These are phyloP conservation scores for Chaetomium olivaceum DNA, from an alignment of 2,329 filamentous ascomycete genomes.

Conservation along the genomic window DNA sequence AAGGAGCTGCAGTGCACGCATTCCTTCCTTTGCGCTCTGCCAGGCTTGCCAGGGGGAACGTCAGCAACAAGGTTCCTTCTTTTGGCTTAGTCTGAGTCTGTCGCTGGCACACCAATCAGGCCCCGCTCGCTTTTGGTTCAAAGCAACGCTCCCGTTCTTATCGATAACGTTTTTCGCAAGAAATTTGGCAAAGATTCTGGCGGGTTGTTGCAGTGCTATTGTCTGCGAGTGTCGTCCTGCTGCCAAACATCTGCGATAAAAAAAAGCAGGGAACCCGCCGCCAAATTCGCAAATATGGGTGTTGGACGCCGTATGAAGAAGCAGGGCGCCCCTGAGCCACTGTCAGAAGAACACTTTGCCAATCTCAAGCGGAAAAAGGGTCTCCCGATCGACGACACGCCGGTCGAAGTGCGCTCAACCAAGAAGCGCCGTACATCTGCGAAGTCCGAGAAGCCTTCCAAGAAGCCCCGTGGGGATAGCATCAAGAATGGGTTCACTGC, in stretches of 20 bases:
- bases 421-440: slow-evolving; percentile 58
- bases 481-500: slow-evolving; percentile 37
- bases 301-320: slow-evolving; percentile 91
- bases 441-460: slow-evolving; percentile 37
- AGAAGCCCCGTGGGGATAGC: slow-evolving; percentile 22
- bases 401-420: slow-evolving; percentile 51
- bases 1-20: slow-evolving; percentile 10
- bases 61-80: slow-evolving; percentile 24
- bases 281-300: slow-evolving; percentile 65
- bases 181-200: slow-evolving; percentile 21
- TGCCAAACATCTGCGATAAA: slow-evolving; percentile 12
- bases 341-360: slow-evolving; percentile 77
- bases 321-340: slow-evolving; percentile 80
- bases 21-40: not conserved
- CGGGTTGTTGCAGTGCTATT: slow-evolving; percentile 10
- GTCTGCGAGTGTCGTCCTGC: not conserved
- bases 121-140: not conserved
- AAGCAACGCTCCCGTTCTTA: slow-evolving; percentile 20
- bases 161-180: slow-evolving; percentile 30
- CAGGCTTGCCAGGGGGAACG: slow-evolving; percentile 24
- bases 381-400: slow-evolving; percentile 60
- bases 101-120: slow-evolving; percentile 18
- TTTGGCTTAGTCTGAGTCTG: slow-evolving; percentile 18
- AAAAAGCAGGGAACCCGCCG: slow-evolving; percentile 13
- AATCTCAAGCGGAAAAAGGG: slow-evolving; percentile 84